Evolutionary conservation across 2,329 filamentous ascomycete species (phyloP).

Genomic region (Diaporthe humulicola): DNA sequence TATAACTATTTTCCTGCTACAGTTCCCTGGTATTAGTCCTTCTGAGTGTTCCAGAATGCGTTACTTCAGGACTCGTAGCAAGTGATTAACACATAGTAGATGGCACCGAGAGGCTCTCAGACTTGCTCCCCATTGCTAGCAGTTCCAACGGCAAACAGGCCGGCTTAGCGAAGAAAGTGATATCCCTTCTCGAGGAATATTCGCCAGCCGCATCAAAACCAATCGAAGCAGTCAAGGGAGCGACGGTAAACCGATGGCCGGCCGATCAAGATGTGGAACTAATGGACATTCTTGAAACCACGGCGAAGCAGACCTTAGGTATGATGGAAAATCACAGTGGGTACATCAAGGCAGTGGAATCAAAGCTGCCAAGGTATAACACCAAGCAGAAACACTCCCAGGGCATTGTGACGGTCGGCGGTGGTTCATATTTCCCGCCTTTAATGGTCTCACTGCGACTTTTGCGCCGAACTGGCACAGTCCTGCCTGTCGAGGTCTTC

Average conservation of each 20-base stretch:
- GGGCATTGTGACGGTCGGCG: conserved; percentile 20
- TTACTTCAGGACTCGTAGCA: too few species aligned
- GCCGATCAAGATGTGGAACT: neutral
- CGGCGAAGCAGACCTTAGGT: neutral
- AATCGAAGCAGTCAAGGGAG: neutral
- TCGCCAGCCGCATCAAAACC: neutral
- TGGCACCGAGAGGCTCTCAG: neutral
- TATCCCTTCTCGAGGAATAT: neutral
- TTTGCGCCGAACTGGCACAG: conserved; percentile 63
- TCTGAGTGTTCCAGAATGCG: too few species aligned
- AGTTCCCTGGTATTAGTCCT: too few species aligned
- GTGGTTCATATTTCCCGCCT: neutral
- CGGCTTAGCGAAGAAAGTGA: neutral
- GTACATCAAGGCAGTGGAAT: neutral
- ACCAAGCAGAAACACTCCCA: neutral
- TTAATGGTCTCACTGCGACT: conserved; percentile 61
- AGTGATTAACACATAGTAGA: too few species aligned
- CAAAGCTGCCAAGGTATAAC: neutral
- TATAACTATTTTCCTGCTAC: too few species aligned
- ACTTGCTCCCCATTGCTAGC: neutral
- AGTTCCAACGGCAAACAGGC: neutral
- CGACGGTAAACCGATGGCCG: conserved; percentile 7
- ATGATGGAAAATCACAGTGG: conserved; percentile 6
- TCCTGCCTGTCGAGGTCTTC: conserved; percentile 58
- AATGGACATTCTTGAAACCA: conserved; percentile 9